phyloP scores from a whole-genome alignment of 257 asterid species.

The Forsythia suspensa region DNA sequence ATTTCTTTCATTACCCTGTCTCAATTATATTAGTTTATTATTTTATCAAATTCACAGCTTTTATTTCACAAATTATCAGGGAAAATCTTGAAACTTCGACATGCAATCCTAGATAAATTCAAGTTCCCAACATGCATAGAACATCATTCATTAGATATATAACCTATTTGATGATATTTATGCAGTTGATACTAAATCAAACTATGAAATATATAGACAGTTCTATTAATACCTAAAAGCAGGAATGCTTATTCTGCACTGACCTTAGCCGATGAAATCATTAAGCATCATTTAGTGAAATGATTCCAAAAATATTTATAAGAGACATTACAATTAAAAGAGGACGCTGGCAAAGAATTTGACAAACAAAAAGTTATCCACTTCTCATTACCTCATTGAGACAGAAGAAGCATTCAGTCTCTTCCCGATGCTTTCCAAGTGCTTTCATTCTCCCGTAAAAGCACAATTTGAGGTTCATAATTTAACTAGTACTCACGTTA shows the following conservation, averaged over 20 bases:
- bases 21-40: no score
- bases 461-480: background rate
- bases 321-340: no score
- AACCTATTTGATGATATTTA: background rate
- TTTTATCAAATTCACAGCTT: no score
- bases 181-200: background rate
- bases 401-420: no score
- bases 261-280: background rate
- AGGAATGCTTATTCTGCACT: background rate
- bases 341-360: background rate
- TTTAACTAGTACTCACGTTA: no score
- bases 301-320: background rate
- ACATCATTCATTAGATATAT: background rate
- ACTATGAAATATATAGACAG: no score
- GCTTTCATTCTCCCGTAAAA: background rate
- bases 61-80: no score
- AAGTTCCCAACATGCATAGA: background rate
- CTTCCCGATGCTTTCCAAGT: background rate
- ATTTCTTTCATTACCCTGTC: no score
- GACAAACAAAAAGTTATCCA: background rate
- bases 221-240: background rate
- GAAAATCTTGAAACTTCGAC: background rate
- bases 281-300: background rate
- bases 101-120: no score
- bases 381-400: no score